Percentiles rank a stretch among this genome's conserved stretches.
Evolutionary conservation across 495 filamentous ascomycete species (phyloP).

Genomic region (Podospora didyma): DNA sequence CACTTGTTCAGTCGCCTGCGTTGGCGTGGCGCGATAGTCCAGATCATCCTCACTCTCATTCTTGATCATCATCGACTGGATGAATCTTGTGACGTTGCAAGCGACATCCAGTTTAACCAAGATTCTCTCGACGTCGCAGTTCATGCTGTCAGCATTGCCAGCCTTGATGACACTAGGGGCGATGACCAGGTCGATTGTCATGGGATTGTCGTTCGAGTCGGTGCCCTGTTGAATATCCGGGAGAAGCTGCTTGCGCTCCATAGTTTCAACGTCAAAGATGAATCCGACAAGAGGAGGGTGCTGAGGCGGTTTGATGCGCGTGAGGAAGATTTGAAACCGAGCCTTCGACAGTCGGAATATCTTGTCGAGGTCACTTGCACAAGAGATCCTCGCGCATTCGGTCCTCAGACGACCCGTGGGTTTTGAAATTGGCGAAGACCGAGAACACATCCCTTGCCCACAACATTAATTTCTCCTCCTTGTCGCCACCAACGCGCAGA

Average conservation of each 20-base stretch:
- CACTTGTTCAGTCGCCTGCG: no score
- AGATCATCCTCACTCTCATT: no score
- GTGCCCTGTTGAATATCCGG: neutral
- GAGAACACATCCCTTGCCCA: neutral
- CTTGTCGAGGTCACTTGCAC: neutral
- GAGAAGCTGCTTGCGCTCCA: neutral
- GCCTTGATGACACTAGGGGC: constrained; percentile 13
- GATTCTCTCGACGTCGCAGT: constrained; percentile 6
- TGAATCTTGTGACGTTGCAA: neutral
- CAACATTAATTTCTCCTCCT: neutral
- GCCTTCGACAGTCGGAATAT: constrained; percentile 12
- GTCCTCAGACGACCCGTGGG: no score
- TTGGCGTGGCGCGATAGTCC: no score
- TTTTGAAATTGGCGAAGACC: no score
- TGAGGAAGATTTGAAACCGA: constrained; percentile 8
- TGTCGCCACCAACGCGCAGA: no score
- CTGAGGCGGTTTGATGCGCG: neutral
- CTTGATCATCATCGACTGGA: no score
- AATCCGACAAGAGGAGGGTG: neutral
- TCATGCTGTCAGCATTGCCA: constrained; percentile 6
- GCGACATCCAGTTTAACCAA: constrained; percentile 13
- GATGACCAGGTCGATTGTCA: constrained; percentile 1
- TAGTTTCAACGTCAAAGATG: constrained; percentile 2
- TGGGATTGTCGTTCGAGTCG: neutral
- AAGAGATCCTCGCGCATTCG: no score